Evolutionary conservation across 2,329 filamentous ascomycete species (phyloP), one percentile per base, ranked within the genome.

Genomic region (Diaporthe caulivora): DNA sequence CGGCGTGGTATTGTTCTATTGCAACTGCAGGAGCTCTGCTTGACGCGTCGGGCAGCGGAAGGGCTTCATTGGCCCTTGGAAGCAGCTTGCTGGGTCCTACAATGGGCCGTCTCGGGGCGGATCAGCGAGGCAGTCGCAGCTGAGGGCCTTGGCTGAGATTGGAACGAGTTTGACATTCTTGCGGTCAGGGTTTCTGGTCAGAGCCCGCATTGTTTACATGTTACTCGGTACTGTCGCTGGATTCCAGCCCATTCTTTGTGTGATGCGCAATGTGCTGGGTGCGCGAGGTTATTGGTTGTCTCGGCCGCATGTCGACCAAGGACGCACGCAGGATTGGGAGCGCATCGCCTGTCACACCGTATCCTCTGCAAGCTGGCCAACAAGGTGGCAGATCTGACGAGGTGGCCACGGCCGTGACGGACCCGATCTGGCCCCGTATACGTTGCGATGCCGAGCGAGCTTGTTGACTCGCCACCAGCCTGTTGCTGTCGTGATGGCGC

Each of bases 101-200:
- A 71, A 55, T 71, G 57, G 72, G 68, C 57, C 57, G 53, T 70
- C 47, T 40, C 47, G 55, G 69, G 34, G 67, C 55, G 37, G 49
- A 64, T 26, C 47, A 71, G 68, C 44, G 68, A 60, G 54, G 54
- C 68, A 53, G 37, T 70, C 68, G 60, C 69, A 54, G 57, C 57
- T 70, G 31, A 58, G 70, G 13, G n/a, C n/a, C 65, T 60, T 70
- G 65, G 47, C 55, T 47, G 49, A 18, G 31, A 70, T 53, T 62
- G 53, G 55, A 54, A 74, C 49, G 34, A 40, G 42, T 72, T 72
- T 70, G 70, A 62, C 51, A n/a, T 72, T 72, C 24, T 74, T 54
- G 57, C 72, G 58, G 72, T 74, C 72, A 74, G 44, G 60, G 57
- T 71, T 47, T 64, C 40, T 73, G 72, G 57, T 73, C 24, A 54